phyloP scores from a whole-genome alignment of 1,284 basidiomycete species.

The Pholiota adiposa region DNA sequence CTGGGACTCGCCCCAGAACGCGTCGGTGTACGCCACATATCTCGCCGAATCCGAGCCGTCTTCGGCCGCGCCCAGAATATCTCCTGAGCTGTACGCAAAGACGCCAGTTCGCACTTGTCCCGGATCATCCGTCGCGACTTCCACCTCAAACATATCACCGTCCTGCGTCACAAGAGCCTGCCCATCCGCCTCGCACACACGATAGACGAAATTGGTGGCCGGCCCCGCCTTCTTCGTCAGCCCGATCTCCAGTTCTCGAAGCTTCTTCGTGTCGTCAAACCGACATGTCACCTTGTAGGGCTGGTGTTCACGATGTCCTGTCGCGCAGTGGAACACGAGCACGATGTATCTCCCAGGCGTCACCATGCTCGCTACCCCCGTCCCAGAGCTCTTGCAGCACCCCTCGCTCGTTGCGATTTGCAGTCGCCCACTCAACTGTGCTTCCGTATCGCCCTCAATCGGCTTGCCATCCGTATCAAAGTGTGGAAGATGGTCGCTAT shows the following conservation, averaged over 20 bases:
- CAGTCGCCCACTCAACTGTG: constrained; percentile 7
- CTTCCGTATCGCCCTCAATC: constrained; percentile 6
- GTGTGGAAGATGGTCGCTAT: constrained; percentile 12
- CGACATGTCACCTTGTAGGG: constrained; percentile 12
- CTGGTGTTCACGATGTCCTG: constrained; percentile 12
- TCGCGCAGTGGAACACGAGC: constrained; percentile 13
- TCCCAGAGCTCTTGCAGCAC: constrained; percentile 10
- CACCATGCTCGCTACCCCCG: constrained; percentile 11
- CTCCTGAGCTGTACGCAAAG: constrained; percentile 8
- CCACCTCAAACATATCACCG: constrained; percentile 11
- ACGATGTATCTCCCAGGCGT: constrained; percentile 12
- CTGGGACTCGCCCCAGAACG: constrained; percentile 11
- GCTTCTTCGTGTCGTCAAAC: constrained; percentile 8
- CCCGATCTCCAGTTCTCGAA: constrained; percentile 6
- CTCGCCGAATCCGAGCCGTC: constrained; percentile 3
- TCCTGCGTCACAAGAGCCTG: constrained; percentile 13
- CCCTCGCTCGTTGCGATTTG: constrained; percentile 14
- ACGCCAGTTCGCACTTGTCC: constrained; percentile 2
- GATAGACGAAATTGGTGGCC: constrained; percentile 6
- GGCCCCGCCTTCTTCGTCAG: constrained; percentile 3
- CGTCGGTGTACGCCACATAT: constrained; percentile 13
- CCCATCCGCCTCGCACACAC: constrained; percentile 8
- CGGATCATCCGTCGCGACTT: constrained; percentile 10
- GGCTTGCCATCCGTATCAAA: constrained; percentile 12
- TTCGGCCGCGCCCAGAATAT: constrained; percentile 9